These are phyloP conservation scores for Suillus ampliporus DNA, from an alignment of 768 basidiomycete genomes.

Conservation along the genomic window DNA sequence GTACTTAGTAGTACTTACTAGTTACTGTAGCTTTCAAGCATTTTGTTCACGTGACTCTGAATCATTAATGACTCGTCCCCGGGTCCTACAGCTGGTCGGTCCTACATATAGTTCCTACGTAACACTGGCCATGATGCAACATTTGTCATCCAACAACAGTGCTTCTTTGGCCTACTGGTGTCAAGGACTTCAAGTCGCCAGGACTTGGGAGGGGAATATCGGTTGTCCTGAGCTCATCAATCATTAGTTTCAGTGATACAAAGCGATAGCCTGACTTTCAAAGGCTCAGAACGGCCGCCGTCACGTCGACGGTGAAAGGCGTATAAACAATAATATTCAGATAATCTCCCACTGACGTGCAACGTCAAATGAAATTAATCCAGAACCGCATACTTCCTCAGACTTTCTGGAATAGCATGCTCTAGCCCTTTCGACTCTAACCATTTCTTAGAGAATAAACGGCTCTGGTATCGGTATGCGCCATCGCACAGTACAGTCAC, in stretches of 20 bases:
- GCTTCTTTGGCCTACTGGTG: too few species aligned
- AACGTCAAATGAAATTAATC: conserved; percentile 46
- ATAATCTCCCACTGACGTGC: neutral
- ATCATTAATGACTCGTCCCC: neutral
- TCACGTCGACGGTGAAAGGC: neutral
- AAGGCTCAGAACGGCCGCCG: neutral
- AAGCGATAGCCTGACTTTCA: neutral
- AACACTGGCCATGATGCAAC: too few species aligned
- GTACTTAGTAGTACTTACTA: too few species aligned
- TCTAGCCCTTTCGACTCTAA: conserved; percentile 78
- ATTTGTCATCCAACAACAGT: too few species aligned
- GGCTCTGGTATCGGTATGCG: conserved; percentile 95
- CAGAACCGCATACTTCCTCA: conserved; percentile 90
- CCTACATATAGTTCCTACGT: too few species aligned
- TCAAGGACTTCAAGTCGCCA: too few species aligned
- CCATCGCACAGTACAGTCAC: conserved; percentile 94
- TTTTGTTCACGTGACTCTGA: neutral
- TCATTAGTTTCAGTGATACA: neutral
- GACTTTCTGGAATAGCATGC: conserved; percentile 76
- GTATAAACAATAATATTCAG: neutral
- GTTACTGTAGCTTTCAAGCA: too few species aligned
- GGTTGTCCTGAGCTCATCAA: neutral
- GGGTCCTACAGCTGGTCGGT: too few species aligned
- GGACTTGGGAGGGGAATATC: neutral
- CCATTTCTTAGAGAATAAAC: conserved; percentile 95